These are phyloP conservation scores for Ceratobasidium sp. DNA, from an alignment of 1,284 basidiomycete genomes.

Conservation along the genomic window DNA sequence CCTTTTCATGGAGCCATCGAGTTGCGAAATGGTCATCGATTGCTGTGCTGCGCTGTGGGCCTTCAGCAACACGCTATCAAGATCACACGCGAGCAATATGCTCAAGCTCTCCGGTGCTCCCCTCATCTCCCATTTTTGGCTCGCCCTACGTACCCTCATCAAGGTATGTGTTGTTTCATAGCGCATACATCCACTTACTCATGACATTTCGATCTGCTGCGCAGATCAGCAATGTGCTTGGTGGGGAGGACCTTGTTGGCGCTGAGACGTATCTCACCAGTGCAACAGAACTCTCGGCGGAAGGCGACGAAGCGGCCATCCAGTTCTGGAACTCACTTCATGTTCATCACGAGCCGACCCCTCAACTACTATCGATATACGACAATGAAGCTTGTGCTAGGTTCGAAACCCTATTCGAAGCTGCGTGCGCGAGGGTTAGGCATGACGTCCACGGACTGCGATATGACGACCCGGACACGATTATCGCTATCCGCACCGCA, in stretches of 20 bases:
- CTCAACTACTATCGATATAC: background rate
- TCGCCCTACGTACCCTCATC: background rate
- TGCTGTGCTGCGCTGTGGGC: too few relatives aligned
- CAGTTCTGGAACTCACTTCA: background rate
- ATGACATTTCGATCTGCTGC: background rate
- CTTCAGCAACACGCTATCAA: too few relatives aligned
- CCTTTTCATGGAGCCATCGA: too few relatives aligned
- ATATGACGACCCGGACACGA: too few relatives aligned
- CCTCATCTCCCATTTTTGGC: background rate
- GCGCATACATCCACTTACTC: background rate
- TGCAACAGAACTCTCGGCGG: background rate
- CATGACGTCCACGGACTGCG: too few relatives aligned
- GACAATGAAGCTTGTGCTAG: too few relatives aligned
- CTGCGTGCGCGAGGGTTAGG: too few relatives aligned
- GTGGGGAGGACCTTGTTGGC: too few relatives aligned
- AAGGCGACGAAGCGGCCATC: background rate
- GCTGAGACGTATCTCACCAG: background rate
- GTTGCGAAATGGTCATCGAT: too few relatives aligned
- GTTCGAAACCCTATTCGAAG: too few relatives aligned
- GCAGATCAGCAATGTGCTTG: background rate
- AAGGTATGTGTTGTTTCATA: constrained; percentile 1
- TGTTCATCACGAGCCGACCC: background rate
- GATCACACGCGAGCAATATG: background rate
- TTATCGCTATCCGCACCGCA: too few relatives aligned
- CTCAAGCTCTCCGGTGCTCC: background rate